Evolutionary conservation across 768 basidiomycete species (phyloP).

Genomic region (Rossbeevera mucosa): DNA sequence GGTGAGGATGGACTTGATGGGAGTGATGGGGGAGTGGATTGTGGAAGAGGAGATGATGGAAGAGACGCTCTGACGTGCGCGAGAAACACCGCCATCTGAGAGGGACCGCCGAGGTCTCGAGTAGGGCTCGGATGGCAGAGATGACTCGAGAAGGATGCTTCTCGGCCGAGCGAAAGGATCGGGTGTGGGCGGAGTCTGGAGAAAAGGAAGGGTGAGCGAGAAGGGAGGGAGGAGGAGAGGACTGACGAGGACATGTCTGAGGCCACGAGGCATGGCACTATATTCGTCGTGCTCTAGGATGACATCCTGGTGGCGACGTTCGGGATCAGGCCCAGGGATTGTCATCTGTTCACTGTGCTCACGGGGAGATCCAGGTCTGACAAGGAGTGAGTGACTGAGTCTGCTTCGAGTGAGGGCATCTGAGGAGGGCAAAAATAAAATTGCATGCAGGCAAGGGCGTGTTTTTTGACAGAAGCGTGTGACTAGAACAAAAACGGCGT

Average conservation of each 20-base stretch:
- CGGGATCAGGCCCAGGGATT: slow-evolving; percentile 20
- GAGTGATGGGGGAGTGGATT: slow-evolving; percentile 18
- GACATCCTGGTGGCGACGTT: slow-evolving; percentile 22
- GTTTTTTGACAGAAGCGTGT: slow-evolving; percentile 22
- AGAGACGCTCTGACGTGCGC: slow-evolving; percentile 35
- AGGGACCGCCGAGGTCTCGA: slow-evolving; percentile 18
- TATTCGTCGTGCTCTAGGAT: slow-evolving; percentile 29
- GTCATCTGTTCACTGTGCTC: slow-evolving; percentile 21
- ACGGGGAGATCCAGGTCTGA: slow-evolving; percentile 26
- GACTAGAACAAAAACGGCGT: slow-evolving; percentile 53
- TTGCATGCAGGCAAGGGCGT: slow-evolving; percentile 30
- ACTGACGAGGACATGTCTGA: slow-evolving; percentile 30
- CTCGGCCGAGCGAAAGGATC: slow-evolving; percentile 15
- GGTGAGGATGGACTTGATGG: slow-evolving; percentile 56
- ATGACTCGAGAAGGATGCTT: slow-evolving; percentile 29
- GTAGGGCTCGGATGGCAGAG: slow-evolving; percentile 15
- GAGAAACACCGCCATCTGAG: slow-evolving; percentile 19
- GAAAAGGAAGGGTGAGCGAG: not conserved
- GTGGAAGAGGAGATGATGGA: slow-evolving; percentile 35
- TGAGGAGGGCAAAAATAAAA: slow-evolving; percentile 1
- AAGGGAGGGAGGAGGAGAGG: slow-evolving; percentile 2
- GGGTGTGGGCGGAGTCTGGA: slow-evolving; percentile 23
- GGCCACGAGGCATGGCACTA: slow-evolving; percentile 25
- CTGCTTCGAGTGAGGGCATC: slow-evolving; percentile 9
- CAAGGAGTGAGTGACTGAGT: slow-evolving; percentile 23